Evolutionary conservation across 768 basidiomycete species (phyloP).

Genomic region (Russula compacta): DNA sequence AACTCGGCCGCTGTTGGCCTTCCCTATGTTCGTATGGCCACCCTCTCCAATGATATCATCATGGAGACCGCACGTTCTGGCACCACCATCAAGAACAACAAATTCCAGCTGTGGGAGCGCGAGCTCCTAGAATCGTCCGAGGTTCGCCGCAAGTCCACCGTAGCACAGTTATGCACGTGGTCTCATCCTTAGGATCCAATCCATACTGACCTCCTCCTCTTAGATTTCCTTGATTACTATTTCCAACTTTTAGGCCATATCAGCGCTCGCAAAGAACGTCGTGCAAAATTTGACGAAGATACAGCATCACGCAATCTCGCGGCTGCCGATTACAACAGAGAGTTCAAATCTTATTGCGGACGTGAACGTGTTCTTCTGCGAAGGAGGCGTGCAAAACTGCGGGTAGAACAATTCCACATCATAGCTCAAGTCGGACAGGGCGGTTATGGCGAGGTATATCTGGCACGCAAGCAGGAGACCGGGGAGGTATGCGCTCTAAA

Average conservation of each 20-base stretch:
- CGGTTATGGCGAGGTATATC: slow-evolving; percentile 95
- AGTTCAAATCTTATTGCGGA: slow-evolving; percentile 89
- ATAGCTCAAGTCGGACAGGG: slow-evolving; percentile 99
- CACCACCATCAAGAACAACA: slow-evolving; percentile 44
- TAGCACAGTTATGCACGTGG: slow-evolving; percentile 86
- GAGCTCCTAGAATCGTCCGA: slow-evolving; percentile 78
- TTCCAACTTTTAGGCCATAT: slow-evolving; percentile 92
- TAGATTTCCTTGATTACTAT: slow-evolving; percentile 97
- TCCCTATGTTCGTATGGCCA: slow-evolving; percentile 53
- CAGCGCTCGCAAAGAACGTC: slow-evolving; percentile 74
- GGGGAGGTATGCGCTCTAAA: slow-evolving; percentile 96
- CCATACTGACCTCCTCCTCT: slow-evolving; percentile 11
- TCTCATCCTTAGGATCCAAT: slow-evolving; percentile 2
- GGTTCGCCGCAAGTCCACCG: slow-evolving; percentile 90
- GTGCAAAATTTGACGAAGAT: slow-evolving; percentile 74
- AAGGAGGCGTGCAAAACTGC: slow-evolving; percentile 84
- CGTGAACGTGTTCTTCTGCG: slow-evolving; percentile 90
- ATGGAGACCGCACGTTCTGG: slow-evolving; percentile 59
- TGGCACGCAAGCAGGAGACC: slow-evolving; percentile 91
- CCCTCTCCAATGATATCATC: slow-evolving; percentile 44
- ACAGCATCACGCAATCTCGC: slow-evolving; percentile 58
- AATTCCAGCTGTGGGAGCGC: slow-evolving; percentile 73
- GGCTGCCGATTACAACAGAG: slow-evolving; percentile 51
- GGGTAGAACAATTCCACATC: slow-evolving; percentile 94
- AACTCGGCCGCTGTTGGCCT: slow-evolving; percentile 38